Percentiles rank a stretch among this genome's conserved stretches.
phyloP scores from a whole-genome alignment of 495 filamentous ascomycete species.

The Jackrogersella minutella region DNA sequence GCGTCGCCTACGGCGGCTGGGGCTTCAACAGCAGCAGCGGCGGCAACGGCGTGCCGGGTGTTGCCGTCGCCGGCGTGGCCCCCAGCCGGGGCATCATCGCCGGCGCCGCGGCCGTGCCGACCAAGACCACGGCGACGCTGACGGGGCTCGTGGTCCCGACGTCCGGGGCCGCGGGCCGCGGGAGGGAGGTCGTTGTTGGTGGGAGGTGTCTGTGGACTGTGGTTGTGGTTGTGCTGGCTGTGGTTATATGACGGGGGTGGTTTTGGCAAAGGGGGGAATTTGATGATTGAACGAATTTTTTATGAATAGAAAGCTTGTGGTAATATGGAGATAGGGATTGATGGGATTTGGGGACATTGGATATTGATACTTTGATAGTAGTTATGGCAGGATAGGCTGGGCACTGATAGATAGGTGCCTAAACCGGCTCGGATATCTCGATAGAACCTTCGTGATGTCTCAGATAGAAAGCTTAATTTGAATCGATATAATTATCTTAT shows the following conservation, averaged over 20 bases:
- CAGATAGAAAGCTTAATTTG: not conserved
- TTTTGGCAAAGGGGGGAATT: not conserved
- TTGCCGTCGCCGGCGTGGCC: not conserved
- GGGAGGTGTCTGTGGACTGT: not conserved
- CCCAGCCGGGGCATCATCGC: not conserved
- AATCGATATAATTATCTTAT: not conserved
- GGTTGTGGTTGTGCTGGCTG: constrained; percentile 7
- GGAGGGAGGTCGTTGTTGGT: not conserved
- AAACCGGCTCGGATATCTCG: not conserved
- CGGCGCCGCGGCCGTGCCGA: not conserved
- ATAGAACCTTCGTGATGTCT: not conserved
- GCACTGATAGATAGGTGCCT: not conserved
- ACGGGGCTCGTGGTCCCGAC: constrained; percentile 1
- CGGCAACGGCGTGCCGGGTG: not conserved
- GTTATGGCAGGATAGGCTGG: not conserved
- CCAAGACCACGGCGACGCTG: not conserved
- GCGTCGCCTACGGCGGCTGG: not conserved
- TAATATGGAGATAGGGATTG: not conserved
- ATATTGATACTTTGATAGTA: not conserved
- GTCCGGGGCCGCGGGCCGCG: constrained; percentile 4
- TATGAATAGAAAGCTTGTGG: too few relatives aligned
- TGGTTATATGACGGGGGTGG: constrained; percentile 1
- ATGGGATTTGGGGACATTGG: not conserved
- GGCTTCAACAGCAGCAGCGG: constrained; percentile 3
- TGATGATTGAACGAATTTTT: constrained; percentile 19